Conservation (phyloP, 192 early-diverging fungal genomes). For the Coemansia reversa region DNA sequence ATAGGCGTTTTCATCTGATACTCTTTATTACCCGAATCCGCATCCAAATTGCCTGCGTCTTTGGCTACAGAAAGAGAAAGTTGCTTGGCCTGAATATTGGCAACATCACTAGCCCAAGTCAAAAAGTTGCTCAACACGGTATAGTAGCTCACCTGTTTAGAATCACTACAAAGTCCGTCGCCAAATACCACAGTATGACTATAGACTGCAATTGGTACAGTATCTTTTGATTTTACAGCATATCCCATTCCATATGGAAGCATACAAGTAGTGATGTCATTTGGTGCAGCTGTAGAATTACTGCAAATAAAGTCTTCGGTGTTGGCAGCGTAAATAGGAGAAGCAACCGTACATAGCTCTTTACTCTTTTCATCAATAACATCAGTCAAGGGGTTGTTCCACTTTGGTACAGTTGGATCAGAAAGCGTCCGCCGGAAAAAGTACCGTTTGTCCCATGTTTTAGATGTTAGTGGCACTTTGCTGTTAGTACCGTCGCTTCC, state of each 20-base stretch:
- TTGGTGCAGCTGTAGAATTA: not conserved
- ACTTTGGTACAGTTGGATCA: slow-evolving; percentile 5
- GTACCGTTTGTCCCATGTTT: slow-evolving; percentile 14
- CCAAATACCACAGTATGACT: slow-evolving; percentile 48
- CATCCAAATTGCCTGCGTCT: not conserved
- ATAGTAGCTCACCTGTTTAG: slow-evolving; percentile 33
- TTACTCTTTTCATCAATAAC: slow-evolving; percentile 6
- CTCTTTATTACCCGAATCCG: not conserved
- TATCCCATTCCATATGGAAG: slow-evolving; percentile 37
- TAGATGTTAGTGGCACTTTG: slow-evolving; percentile 2
- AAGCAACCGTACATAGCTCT: slow-evolving; percentile 16
- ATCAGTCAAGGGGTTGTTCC: slow-evolving; percentile 15
- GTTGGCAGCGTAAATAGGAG: slow-evolving; percentile 39
- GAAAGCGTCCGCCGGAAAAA: slow-evolving; percentile 24
- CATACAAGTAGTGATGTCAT: slow-evolving; percentile 13
- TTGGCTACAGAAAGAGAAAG: not conserved
- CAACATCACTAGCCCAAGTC: slow-evolving; percentile 17
- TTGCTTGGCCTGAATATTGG: not conserved
- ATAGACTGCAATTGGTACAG: slow-evolving; percentile 31
- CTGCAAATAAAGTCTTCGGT: slow-evolving; percentile 28
- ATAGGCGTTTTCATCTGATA: slow-evolving; percentile 18
- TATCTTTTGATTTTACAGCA: slow-evolving; percentile 11
- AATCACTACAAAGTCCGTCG: slow-evolving; percentile 21
- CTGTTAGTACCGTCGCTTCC: not conserved
- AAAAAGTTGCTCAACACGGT: slow-evolving; percentile 30